Base-by-base conservation (phyloP, 1,139 yeast genomes). In the Petasospora rhodanensis region DNA sequence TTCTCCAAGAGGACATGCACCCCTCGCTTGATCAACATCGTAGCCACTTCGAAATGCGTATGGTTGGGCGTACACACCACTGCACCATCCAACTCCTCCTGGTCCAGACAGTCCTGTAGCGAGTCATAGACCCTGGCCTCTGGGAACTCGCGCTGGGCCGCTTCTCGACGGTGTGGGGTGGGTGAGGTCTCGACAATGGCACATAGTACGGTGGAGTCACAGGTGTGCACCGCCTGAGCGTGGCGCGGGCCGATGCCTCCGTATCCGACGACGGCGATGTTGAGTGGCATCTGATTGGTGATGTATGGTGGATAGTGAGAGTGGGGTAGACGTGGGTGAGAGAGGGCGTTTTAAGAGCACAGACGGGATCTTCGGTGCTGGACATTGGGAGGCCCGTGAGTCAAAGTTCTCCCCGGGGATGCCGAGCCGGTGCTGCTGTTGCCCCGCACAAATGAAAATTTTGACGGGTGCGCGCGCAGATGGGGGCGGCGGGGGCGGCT, bases 61-160 rank as follows among this genome's bases (percentile, higher is more conserved):
- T 32, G 32, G 35, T 42, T 42, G 6, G 46, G 46, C 5, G 46
- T 42, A 15, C 46, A 42, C 10, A 42, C 44, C 14, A 40, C 32
- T 3, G 46, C 46, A 19, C 43, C 46, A 24, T 42, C 44, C 1
- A 33, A 33, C 17, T 15, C 8, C 14, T 14, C 13, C 32, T 17
- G 3, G 4, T 15, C 4, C 7, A 37, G 12, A 20, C 40, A 35
- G 9, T 32, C 38, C 5, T 25, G 11, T 7, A 38, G 19, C 3
- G 37, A 31, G 9, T 11, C 14, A 26, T 27, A 41, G 5, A 38
- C 26, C 5, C 15, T 14, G 2, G 38, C 22, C 2, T 18, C n/a
- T 4, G 42, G 44, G 34, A 41, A 41, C 3, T 18, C 22, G 6
- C 6, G 9, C 11, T 18, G 17, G 6, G 40, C 40, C 13, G 9